Conservation (phyloP, 176 grass and related monocot species). For the Pontederia crassipes region DNA sequence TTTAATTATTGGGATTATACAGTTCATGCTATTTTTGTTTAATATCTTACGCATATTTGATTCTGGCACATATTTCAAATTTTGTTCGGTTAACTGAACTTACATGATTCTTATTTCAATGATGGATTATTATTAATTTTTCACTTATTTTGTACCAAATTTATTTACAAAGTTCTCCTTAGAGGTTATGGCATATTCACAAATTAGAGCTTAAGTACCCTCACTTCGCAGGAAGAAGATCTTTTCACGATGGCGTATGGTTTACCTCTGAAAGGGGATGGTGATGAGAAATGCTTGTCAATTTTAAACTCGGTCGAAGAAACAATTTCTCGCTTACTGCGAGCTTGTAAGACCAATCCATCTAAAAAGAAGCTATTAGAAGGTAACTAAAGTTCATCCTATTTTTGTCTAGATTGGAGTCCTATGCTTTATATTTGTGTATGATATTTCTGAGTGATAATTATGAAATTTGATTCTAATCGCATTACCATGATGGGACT, state of each 20-base stretch:
- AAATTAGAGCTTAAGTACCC: slow-evolving; percentile 6
- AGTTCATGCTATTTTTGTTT: too few relatives aligned
- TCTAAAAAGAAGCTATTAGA: slow-evolving; percentile 80
- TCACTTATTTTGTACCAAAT: too few relatives aligned
- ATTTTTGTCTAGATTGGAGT: background rate
- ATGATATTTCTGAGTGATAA: too few relatives aligned
- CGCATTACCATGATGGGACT: too few relatives aligned
- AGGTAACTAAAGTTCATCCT: slow-evolving; percentile 35
- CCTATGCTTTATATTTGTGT: background rate
- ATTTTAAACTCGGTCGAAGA: slow-evolving; percentile 85
- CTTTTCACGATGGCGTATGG: slow-evolving; percentile 89
- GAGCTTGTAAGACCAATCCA: slow-evolving; percentile 70
- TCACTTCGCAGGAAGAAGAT: slow-evolving; percentile 69
- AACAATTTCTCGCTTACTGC: slow-evolving; percentile 79
- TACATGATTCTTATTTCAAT: too few relatives aligned
- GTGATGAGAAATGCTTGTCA: slow-evolving; percentile 77
- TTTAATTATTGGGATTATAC: too few relatives aligned
- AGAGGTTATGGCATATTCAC: background rate
- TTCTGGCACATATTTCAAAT: too few relatives aligned
- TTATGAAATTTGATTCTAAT: too few relatives aligned
- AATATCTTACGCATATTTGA: too few relatives aligned
- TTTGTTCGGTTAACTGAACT: too few relatives aligned
- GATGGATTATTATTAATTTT: too few relatives aligned
- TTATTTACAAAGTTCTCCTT: slow-evolving; percentile 1
- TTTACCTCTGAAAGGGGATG: slow-evolving; percentile 76